Evolutionary conservation across 495 filamentous ascomycete genomes (phyloP).

Genomic region (Pseudomonodictys pantanalensis): DNA sequence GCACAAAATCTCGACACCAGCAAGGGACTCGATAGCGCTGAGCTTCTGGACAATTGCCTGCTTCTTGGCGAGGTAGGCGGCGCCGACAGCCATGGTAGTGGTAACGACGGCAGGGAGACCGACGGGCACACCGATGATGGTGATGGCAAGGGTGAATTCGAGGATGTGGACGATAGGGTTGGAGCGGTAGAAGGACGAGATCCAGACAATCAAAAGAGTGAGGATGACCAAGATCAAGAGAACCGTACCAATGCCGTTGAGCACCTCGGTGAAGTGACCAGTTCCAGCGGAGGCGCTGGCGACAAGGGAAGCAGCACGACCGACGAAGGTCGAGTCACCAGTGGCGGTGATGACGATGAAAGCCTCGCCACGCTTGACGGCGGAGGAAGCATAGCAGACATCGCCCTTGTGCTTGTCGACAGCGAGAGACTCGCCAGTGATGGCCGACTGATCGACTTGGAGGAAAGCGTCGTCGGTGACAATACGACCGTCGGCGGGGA

Average conservation of each 20-base stretch:
- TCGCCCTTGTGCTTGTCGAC: conserved; percentile 82
- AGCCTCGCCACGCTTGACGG: conserved; percentile 84
- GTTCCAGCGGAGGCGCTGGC: conserved; percentile 64
- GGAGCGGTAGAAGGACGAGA: conserved; percentile 82
- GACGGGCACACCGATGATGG: conserved; percentile 92
- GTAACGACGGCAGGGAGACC: conserved; percentile 95
- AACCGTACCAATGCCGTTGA: conserved; percentile 81
- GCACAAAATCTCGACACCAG: conserved; percentile 93
- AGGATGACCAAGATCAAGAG: conserved; percentile 77
- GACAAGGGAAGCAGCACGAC: conserved; percentile 81
- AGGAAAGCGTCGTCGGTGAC: conserved; percentile 76
- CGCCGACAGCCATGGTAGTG: conserved; percentile 95
- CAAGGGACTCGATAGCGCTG: conserved; percentile 89
- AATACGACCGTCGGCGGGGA: conserved; percentile 84
- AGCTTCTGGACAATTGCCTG: conserved; percentile 97
- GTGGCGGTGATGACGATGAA: conserved; percentile 77
- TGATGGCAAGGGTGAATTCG: conserved; percentile 79
- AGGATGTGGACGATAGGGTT: conserved; percentile 72
- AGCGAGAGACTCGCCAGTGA: conserved; percentile 89
- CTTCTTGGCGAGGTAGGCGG: conserved; percentile 89
- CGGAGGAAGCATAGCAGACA: conserved; percentile 76
- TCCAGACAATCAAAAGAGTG: conserved; percentile 78
- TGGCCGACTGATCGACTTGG: conserved; percentile 87
- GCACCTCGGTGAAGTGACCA: conserved; percentile 87
- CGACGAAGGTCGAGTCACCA: conserved; percentile 85